A percentile compares a stretch with the other conserved stretches of the same genome.
These are phyloP conservation scores for Stipa capillata DNA, from an alignment of 176 grass and related monocot species.

Conservation along the genomic window DNA sequence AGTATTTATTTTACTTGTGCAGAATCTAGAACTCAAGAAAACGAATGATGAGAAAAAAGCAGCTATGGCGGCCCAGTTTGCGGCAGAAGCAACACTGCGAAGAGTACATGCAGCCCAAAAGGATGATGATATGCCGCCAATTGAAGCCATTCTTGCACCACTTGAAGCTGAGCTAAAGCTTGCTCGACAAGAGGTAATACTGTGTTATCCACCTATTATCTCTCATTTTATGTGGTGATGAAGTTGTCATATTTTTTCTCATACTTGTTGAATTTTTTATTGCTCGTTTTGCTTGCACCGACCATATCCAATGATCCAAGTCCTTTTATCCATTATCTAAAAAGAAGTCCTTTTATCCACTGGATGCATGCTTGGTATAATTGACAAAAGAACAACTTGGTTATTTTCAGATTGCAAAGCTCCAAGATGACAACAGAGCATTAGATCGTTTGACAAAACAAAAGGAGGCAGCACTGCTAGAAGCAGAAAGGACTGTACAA, in stretches of 20 bases:
- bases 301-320: not conserved
- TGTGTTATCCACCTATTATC: not conserved
- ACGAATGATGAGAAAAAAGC: slow-evolving; percentile 95
- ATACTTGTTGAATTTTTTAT: not conserved
- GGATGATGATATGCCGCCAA: slow-evolving; percentile 96
- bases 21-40: slow-evolving; percentile 98
- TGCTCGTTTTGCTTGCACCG: not conserved
- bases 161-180: slow-evolving; percentile 95
- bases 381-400: slow-evolving; percentile 1
- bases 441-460: slow-evolving; percentile 91
- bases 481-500: slow-evolving; percentile 89
- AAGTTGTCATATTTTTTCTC: slow-evolving; percentile 1
- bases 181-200: slow-evolving; percentile 74
- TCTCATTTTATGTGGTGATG: not conserved
- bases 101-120: slow-evolving; percentile 94
- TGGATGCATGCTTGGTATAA: not conserved
- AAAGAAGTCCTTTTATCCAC: not conserved
- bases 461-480: slow-evolving; percentile 88
- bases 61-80: slow-evolving; percentile 85
- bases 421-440: slow-evolving; percentile 95
- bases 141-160: slow-evolving; percentile 98
- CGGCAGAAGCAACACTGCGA: slow-evolving; percentile 85
- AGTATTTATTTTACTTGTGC: slow-evolving; percentile 11
- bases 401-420: slow-evolving; percentile 75
- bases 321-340: no score